Evolutionary conservation across 2,329 filamentous ascomycete species (phyloP).

Genomic region (Paramyrothecium roridum): DNA sequence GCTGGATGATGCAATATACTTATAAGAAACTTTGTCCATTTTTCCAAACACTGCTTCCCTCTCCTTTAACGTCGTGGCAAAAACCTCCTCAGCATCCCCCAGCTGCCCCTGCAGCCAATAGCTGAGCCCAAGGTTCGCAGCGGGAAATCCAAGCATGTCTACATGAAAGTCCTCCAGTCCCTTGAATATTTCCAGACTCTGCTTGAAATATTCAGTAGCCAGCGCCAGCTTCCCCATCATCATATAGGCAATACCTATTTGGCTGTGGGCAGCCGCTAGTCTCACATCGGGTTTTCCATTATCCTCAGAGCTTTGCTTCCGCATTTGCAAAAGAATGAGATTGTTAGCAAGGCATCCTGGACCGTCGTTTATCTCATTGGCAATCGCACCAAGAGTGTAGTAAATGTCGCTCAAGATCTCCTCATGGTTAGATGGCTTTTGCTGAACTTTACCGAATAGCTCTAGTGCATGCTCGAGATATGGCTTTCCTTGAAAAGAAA

Average conservation of each 20-base stretch:
- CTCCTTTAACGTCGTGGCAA: not conserved
- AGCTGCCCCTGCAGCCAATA: not conserved
- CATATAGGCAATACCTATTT: slow-evolving; percentile 2
- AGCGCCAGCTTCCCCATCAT: slow-evolving; percentile 1
- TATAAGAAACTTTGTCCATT: not conserved
- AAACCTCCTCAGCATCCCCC: not conserved
- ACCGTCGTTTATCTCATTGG: slow-evolving; percentile 1
- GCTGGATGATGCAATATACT: not conserved
- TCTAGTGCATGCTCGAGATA: not conserved
- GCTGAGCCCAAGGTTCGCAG: not conserved
- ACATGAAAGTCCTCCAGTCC: not conserved
- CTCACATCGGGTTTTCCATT: not conserved
- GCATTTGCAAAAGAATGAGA: not conserved
- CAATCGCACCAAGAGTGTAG: not conserved
- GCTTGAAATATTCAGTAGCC: not conserved
- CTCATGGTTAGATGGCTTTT: not conserved
- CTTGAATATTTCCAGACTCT: not conserved
- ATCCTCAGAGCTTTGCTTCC: not conserved
- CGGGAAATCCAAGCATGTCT: not conserved
- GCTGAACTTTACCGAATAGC: not conserved
- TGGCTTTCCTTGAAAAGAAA: not conserved
- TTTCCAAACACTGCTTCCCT: not conserved
- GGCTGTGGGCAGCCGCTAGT: slow-evolving; percentile 1
- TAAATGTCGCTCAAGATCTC: not conserved
- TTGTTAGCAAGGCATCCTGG: not conserved